Base-by-base conservation (phyloP, 306 rosid species). In the Cucurbita argyrosperma region DNA sequence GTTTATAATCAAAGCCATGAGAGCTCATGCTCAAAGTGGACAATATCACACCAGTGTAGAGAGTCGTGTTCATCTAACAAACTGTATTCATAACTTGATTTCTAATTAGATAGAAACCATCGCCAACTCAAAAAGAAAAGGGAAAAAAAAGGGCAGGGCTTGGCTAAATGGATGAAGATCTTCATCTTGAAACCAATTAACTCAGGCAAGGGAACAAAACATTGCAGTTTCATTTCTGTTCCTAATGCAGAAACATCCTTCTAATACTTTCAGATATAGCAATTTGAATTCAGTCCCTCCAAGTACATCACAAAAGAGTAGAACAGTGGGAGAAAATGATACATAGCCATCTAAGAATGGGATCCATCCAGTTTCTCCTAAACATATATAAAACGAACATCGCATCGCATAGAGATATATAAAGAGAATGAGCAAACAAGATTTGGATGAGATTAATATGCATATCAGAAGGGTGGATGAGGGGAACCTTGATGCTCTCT, bases 401-500 rank as follows among this genome's bases (percentile, higher is more conserved):
- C 39, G 45, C 19, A 21, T 18, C 9, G 53, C 10, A 30, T 30
- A 30, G 35, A 66, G 26, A 45, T 42, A 42, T 16, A 42, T 11
- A 66, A 43, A 43, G 53, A 66, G 72, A 21, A 18, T 66, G 35
- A 12, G 1, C 53, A 45, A 5, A 67, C 73, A 47, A 68, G 73
- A 23, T 68, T 68, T 68, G 42, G 18, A 12, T 68, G 73, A 30
- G 35, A 68, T 68, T 42, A 68, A 68, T 23, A 21, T 16, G 15
- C 49, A 38, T 40, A 63, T 39, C 69, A 7, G 47, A 40, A 18
- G 14, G 72, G 53, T 42, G 53, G 18, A 18, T 23, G 49, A 23
- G 74, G 18, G 21, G 56, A 55, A 37, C 26, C 35, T 56, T 83
- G 80, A 79, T 79, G 76, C 75, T 21, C 77, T 74, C 66, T 77